Evolutionary conservation across 2,329 filamentous ascomycete genomes (phyloP), one percentile per base, ranked within the genome.

Genomic region (Stylonectria norvegica): DNA sequence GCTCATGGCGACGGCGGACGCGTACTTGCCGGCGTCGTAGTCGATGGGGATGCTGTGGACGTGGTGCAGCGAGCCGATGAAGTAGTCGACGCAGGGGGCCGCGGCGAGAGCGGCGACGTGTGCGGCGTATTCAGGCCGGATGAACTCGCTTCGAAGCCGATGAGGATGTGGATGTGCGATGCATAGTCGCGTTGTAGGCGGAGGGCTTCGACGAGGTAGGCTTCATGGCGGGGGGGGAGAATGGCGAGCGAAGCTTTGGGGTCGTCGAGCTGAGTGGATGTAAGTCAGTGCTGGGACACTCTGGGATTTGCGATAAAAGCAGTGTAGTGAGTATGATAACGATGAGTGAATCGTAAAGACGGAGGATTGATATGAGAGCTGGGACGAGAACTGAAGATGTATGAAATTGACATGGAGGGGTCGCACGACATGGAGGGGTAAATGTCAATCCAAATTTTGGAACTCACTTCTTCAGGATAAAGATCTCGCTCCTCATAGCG

Each of bases 81-180:
- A 95, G 67, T 94, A 87, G 67, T 97, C 91, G 46, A 95, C 76
- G 8, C 68, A 65, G 27, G 87, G 73, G 5, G 72, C 59, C 16
- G 83, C 68, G 8, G 72, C 62, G 15, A 88, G 72, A 3, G 88
- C 75, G 9, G 63, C 53, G 43, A 95, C 82, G 33, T 85, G 67
- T 2, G 69, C 48, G 0, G 63, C 65, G 53, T 82, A 79, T 4
- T 71, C 74, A 0, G 83, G 75, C 5, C 90, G 83, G 62, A 96
- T 93, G 82, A 88, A 98, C 62, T 98, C 93, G 81, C 79, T 65
- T 98, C 93, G 62, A 97, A 95, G 32, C 88, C 93, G 59, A 98
- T 81, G 30, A 95, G 75, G 49, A 98, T 74, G 40, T 83, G 73
- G 54, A 98, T 89, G 48, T 83, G 72, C 7, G 68, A 58, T 5